A percentile compares a stretch with the other conserved stretches of the same genome.
Evolutionary conservation across 2,329 filamentous ascomycete species (phyloP).

Genomic region (Elsinoe batatas): DNA sequence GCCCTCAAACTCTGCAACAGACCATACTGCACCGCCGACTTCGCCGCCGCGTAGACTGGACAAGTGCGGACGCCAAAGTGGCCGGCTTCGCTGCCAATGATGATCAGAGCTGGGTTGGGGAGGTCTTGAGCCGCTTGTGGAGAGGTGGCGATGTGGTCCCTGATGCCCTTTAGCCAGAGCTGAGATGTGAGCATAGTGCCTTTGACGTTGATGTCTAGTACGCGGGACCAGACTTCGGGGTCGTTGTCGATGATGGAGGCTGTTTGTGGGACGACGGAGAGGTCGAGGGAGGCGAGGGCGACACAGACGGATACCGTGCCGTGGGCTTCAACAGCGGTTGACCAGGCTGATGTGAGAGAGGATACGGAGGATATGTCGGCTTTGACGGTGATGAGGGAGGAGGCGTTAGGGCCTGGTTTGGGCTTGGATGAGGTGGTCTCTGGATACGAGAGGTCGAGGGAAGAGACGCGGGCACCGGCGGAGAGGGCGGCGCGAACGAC

Average conservation of each 20-base stretch:
- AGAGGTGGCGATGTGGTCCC: slow-evolving; percentile 18
- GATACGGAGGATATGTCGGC: slow-evolving; percentile 30
- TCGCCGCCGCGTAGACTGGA: slow-evolving; percentile 37
- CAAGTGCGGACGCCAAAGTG: slow-evolving; percentile 36
- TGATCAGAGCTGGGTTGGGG: slow-evolving; percentile 33
- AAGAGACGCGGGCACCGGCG: slow-evolving; percentile 34
- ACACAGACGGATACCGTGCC: slow-evolving; percentile 34
- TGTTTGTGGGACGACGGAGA: slow-evolving; percentile 33
- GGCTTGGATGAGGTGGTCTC: slow-evolving; percentile 23
- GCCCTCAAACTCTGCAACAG: slow-evolving; percentile 33
- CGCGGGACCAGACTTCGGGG: slow-evolving; percentile 30
- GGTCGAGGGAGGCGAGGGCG: slow-evolving; percentile 36
- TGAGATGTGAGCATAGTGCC: slow-evolving; percentile 36
- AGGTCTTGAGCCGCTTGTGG: slow-evolving; percentile 13
- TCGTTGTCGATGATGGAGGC: slow-evolving; percentile 33
- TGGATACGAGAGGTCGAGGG: slow-evolving; percentile 17
- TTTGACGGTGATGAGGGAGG: slow-evolving; percentile 16
- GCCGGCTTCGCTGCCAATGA: slow-evolving; percentile 39
- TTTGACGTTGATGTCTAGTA: slow-evolving; percentile 36
- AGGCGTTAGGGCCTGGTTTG: slow-evolving; percentile 11
- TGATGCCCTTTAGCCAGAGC: slow-evolving; percentile 34
- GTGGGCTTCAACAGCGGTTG: slow-evolving; percentile 24
- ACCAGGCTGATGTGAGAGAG: slow-evolving; percentile 28
- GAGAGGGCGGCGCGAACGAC: slow-evolving; percentile 34
- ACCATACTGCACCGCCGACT: slow-evolving; percentile 38